Conservation (phyloP, 768 basidiomycete species). For the Boletus barrowsii region DNA sequence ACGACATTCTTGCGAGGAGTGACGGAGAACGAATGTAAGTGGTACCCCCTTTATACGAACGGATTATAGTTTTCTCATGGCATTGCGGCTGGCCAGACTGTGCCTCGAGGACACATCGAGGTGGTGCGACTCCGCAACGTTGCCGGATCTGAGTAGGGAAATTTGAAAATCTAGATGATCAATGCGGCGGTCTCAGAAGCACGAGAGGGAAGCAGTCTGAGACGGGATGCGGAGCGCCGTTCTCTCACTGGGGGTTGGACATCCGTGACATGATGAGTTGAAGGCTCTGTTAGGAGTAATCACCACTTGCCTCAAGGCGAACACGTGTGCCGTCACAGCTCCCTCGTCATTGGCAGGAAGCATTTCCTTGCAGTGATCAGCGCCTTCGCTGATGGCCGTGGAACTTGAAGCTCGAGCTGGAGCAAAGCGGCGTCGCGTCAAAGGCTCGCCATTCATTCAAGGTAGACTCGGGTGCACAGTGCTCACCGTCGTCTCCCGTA, state of each 20-base stretch:
- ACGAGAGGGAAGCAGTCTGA: background rate
- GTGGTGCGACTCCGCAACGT: conserved; percentile 9
- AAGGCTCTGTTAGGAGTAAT: conserved; percentile 11
- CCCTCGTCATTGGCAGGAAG: background rate
- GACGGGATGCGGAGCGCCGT: conserved; percentile 26
- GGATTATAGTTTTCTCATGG: background rate
- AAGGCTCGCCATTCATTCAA: background rate
- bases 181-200: conserved; percentile 1
- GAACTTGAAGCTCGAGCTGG: background rate
- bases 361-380: background rate
- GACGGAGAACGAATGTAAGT: background rate
- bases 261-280: no score
- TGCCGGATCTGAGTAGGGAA: conserved; percentile 9
- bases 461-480: background rate
- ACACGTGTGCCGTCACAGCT: conserved; percentile 15
- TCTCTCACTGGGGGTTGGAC: background rate
- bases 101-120: conserved; percentile 33
- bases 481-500: background rate
- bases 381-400: conserved; percentile 13
- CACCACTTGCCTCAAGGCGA: conserved; percentile 14
- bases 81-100: conserved; percentile 13
- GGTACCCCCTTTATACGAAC: conserved; percentile 24
- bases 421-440: background rate
- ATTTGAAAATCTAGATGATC: conserved; percentile 25
- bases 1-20: conserved; percentile 34